Base-by-base conservation (phyloP, 2,329 filamentous ascomycete genomes). In the Aspergillus awamori region DNA sequence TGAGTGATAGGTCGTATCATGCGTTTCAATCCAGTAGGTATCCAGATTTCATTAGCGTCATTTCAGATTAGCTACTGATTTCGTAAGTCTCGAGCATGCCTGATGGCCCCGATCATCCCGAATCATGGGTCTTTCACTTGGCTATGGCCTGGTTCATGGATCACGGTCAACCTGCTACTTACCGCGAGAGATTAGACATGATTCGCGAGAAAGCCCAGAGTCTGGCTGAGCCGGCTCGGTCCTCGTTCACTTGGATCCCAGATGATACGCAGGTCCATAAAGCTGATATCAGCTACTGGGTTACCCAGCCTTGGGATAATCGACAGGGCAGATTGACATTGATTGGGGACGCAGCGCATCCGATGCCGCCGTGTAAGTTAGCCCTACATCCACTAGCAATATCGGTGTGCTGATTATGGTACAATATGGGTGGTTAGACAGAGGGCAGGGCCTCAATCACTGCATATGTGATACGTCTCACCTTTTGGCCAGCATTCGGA, bases 11-110 rank as follows among this genome's bases (percentile, higher is more conserved):
- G 20, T 57, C 54, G 28, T 61, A 53, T 30, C 59, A 61, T 52
- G 53, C 59, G 4, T 61, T 61, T 36, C 59, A 61, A 36, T 61
- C 59, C 5, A 61, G 59, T 61, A 41, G 4, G 59, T 61, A 36
- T 36, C 1, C 10, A 36, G 13, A 15, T 36, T 11, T 13, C 13
- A 11, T 36, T 13, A 5, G 5, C 33, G 5, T 36, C 33, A 11
- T 5, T 36, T 13, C 5, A 5, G 11, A 11, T 36, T 4, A 11
- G 33, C 2, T 11, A n/a, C 48, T 26, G 45, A 38, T 33, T 52
- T 5, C 1, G 17, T 8, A 2, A 60, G 53, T 57, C 13, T 57
- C 59, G 15, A 57, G 59, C 26, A 61, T 57, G 59, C 59, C 59
- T 2, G 59, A 61, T 33, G 59, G 59, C 3, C 53, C 48, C 11